Base-by-base conservation (phyloP, 768 basidiomycete genomes). In the Lactifluus rugatus region DNA sequence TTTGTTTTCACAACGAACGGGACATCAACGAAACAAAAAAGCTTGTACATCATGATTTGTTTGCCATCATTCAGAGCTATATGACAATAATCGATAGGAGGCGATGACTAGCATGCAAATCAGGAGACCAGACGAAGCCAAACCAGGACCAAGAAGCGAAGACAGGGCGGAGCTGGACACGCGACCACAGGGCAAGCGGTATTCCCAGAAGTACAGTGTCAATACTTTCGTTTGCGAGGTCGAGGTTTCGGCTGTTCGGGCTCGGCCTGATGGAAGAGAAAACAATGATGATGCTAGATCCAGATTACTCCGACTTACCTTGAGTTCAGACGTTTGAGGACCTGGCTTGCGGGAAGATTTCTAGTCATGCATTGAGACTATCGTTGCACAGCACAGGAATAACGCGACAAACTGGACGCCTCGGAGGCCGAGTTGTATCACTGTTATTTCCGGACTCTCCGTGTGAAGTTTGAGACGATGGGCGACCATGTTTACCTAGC, bases 381-480 rank as follows among this genome's bases (percentile, higher is more conserved):
- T 37, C 28, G 14, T 41, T 47, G 9, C 32, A 17, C 7, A 14
- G 31, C 28, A 28, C 4, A 54, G 16, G 36, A 51, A 19, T 17
- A 19, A 51, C 21, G 36, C 7, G n/a, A 60, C 59, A 48, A 47
- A 60, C 59, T 37, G 17, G 49, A 26, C 54, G 54, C 49, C 48
- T 60, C 36, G n/a, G 49, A 1, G 58, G 49, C 23, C 54, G 56
- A 32, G 49, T 52, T 7, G 34, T 17, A 17, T 60, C 58, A 9
- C 49, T 47, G 19, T 23, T 32, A 34, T 19, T 52, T 47, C 23
- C 54, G 9, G 49, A 32, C 11, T 25, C 45, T 17, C 26, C 44
- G 1, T 60, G 62, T 36, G 89, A 21, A 80, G 58, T 67, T 65
- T 52, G 69, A 62, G 48, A 66, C 61, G 2, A 65, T 60, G 44